A percentile compares a stretch with the other conserved stretches of the same genome.
phyloP scores from a whole-genome alignment of 352 stramenopile species.

The Phytophthora citrophthora region DNA sequence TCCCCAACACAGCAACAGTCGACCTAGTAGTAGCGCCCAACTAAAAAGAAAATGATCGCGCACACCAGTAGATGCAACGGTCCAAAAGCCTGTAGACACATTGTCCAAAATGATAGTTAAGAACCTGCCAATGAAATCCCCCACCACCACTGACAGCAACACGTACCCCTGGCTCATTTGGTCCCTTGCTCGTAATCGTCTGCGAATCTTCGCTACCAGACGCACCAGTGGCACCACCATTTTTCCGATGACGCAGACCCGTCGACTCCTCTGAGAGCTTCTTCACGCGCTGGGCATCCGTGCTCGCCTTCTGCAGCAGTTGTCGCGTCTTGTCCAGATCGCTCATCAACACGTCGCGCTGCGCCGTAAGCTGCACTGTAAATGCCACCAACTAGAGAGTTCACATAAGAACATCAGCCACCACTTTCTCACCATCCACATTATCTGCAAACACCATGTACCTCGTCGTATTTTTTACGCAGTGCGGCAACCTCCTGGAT shows the following conservation, averaged over 20 bases:
- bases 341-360: constrained; percentile 85
- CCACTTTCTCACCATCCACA: background rate
- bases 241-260: constrained; percentile 78
- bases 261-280: constrained; percentile 68
- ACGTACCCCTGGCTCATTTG: constrained; percentile 67
- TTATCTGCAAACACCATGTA: constrained; percentile 15
- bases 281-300: constrained; percentile 65
- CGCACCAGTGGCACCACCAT: constrained; percentile 23
- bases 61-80: constrained; percentile 87
- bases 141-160: background rate
- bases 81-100: constrained; percentile 59
- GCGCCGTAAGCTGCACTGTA: constrained; percentile 87
- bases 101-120: background rate
- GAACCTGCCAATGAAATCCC: no score
- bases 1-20: constrained; percentile 9
- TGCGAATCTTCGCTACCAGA: constrained; percentile 47
- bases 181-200: constrained; percentile 35
- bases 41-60: constrained; percentile 91
- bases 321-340: constrained; percentile 85
- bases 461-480: constrained; percentile 91
- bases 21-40: constrained; percentile 84
- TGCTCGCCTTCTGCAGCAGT: constrained; percentile 73
- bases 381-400: constrained; percentile 79
- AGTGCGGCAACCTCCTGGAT: constrained; percentile 68
- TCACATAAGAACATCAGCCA: constrained; percentile 11